Evolutionary conservation across 768 basidiomycete species (phyloP).

Genomic region (Boletus coccyginus): DNA sequence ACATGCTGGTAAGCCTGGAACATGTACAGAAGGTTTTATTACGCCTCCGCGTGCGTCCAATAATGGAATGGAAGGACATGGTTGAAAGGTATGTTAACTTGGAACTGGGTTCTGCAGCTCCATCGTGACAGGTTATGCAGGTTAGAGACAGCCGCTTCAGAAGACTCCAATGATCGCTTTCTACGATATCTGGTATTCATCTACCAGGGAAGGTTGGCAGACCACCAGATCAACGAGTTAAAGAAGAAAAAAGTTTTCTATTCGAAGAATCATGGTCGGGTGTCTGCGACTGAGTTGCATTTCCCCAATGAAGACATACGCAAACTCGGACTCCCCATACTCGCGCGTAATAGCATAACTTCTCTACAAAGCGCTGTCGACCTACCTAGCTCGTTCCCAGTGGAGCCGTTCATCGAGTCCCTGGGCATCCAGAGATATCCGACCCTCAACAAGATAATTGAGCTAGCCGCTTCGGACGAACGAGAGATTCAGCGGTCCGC

Average conservation of each 20-base stretch:
- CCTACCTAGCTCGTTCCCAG: background rate
- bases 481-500: background rate
- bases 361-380: background rate
- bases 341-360: conserved; percentile 36
- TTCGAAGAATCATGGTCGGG: conserved; percentile 1
- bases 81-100: conserved; percentile 29
- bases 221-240: background rate
- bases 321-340: conserved; percentile 70
- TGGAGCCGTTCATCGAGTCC: background rate
- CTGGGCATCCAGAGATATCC: conserved; percentile 5
- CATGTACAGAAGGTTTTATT: conserved; percentile 4
- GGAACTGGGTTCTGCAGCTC: conserved; percentile 40
- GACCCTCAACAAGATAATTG: conserved; percentile 3
- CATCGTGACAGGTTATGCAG: background rate
- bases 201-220: conserved; percentile 32
- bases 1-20: background rate
- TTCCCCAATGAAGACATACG: conserved; percentile 72
- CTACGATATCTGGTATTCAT: conserved; percentile 64
- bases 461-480: conserved; percentile 3
- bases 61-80: conserved; percentile 8
- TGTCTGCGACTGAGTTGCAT: conserved; percentile 54
- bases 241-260: conserved; percentile 4
- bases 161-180: conserved; percentile 14
- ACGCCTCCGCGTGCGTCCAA: conserved; percentile 36
- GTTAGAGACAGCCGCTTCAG: conserved; percentile 8